Evolutionary conservation across 1,284 basidiomycete genomes (phyloP).

Genomic region (Schizopora paradoxa): DNA sequence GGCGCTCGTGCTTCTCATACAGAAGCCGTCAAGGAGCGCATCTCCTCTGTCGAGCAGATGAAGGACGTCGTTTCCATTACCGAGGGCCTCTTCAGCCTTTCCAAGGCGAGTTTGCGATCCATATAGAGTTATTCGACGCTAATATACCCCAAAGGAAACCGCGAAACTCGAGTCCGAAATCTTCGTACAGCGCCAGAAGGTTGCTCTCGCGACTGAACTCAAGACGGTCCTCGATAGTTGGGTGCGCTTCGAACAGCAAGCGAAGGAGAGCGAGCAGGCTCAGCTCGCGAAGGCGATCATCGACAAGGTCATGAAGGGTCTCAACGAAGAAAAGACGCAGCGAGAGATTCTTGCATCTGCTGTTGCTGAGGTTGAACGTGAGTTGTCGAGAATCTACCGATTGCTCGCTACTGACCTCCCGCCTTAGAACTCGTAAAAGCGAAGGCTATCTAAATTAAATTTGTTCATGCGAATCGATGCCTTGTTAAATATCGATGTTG

Average conservation of each 20-base stretch:
- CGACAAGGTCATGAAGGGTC: conserved; percentile 75
- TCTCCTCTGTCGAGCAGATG: conserved; percentile 86
- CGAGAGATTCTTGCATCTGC: conserved; percentile 85
- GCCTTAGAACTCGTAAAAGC: conserved; percentile 60
- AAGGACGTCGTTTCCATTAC: conserved; percentile 93
- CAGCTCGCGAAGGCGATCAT: conserved; percentile 87
- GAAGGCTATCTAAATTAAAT: conserved; percentile 52
- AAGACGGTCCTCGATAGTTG: conserved; percentile 96
- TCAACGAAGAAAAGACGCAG: conserved; percentile 91
- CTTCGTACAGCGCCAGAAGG: conserved; percentile 89
- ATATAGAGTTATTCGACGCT: background rate
- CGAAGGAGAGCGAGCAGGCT: conserved; percentile 93
- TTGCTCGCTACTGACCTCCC: background rate
- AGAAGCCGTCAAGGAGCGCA: conserved; percentile 88
- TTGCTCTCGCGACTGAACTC: conserved; percentile 82
- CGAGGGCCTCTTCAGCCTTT: conserved; percentile 85
- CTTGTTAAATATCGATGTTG: background rate
- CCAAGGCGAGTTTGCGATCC: conserved; percentile 75
- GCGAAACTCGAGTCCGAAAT: conserved; percentile 87
- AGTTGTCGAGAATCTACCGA: conserved; percentile 28
- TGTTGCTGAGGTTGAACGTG: conserved; percentile 89
- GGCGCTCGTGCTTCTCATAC: conserved; percentile 87
- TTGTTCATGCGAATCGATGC: conserved; percentile 1
- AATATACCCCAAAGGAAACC: conserved; percentile 56
- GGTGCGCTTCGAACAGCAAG: conserved; percentile 96